Evolutionary conservation across 1,284 basidiomycete genomes (phyloP).

Genomic region (Fistulinella cinereoalba): DNA sequence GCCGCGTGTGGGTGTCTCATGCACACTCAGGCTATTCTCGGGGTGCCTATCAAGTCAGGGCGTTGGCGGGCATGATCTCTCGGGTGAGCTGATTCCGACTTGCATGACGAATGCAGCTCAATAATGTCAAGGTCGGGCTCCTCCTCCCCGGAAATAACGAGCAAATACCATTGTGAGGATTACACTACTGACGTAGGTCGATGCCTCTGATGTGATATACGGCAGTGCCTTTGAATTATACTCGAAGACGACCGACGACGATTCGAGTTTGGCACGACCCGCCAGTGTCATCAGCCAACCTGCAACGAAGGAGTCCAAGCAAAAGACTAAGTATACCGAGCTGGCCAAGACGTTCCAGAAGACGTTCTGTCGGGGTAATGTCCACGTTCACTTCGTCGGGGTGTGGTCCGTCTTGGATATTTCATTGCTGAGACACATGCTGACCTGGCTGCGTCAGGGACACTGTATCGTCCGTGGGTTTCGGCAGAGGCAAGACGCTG

Average conservation of each 20-base stretch:
- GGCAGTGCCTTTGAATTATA: slow-evolving; percentile 32
- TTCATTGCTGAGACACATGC: neutral
- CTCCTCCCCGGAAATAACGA: slow-evolving; percentile 36
- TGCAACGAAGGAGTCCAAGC: slow-evolving; percentile 10
- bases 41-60: slow-evolving; percentile 40
- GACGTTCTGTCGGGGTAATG: slow-evolving; percentile 26
- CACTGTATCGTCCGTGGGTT: slow-evolving; percentile 37
- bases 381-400: slow-evolving; percentile 38
- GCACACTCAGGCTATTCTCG: slow-evolving; percentile 36
- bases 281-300: slow-evolving; percentile 15
- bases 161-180: slow-evolving; percentile 38
- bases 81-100: slow-evolving; percentile 21
- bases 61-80: slow-evolving; percentile 37
- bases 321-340: slow-evolving; percentile 7
- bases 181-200: too few relatives aligned
- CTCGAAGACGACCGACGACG: slow-evolving; percentile 18
- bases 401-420: slow-evolving; percentile 31
- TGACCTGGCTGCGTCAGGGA: slow-evolving; percentile 19
- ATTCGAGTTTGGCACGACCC: slow-evolving; percentile 8
- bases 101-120: too few relatives aligned
- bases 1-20: neutral
- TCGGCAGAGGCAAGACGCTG: slow-evolving; percentile 25
- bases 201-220: slow-evolving; percentile 3
- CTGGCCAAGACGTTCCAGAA: slow-evolving; percentile 25
- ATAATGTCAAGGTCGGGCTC: slow-evolving; percentile 40